Base-by-base conservation (phyloP, 2,329 filamentous ascomycete genomes). In the Diaporthe citrichinensis region DNA sequence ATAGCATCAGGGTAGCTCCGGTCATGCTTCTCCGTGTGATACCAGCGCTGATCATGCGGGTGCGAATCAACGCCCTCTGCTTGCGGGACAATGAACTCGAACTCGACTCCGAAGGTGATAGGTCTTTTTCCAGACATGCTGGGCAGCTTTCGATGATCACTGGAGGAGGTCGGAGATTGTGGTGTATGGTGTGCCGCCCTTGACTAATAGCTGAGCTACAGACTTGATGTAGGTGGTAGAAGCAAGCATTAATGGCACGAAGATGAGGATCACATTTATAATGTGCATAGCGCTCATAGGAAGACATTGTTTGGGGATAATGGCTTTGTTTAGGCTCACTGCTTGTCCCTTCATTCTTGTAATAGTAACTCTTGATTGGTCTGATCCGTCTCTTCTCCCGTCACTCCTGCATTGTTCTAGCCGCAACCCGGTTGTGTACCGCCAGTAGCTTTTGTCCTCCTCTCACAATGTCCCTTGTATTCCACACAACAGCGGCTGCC, bases 51-150 rank as follows among this genome's bases (percentile, higher is more conserved):
- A 46, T 65, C 59, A 14, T 46, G 39, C 39, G 59, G 39, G 17
- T 65, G 59, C 1, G 39, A 31, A 20, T 65, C 59, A 10, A 7
- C n/a, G 0, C 25, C 39, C 8, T 15, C 9, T 44, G 59, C 59
- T 25, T 65, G 39, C 7, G 61, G 39, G 17, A 65, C 25, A n/a
- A 65, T 46, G 20, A 65, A 65, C 28, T 65, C 61, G 20, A 65
- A 65, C 61, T 65, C 61, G 9, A 65, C 25, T 3, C 61, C 61
- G 6, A 65, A 65, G 3, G 9, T 46, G 0, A 65, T 31, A 2
- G 4, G 9, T 12, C 6, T 20, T 23, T 31, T 25, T 1, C 6
- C 2, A 14, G 10, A 23, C 59, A 65, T 65, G 59, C 15, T 65
- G 9, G 2, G 12, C 17, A 31, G 17, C 10, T 46, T 49, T 14